Base-by-base conservation (phyloP, 345 rosid genomes). In the Populus simonii region DNA sequence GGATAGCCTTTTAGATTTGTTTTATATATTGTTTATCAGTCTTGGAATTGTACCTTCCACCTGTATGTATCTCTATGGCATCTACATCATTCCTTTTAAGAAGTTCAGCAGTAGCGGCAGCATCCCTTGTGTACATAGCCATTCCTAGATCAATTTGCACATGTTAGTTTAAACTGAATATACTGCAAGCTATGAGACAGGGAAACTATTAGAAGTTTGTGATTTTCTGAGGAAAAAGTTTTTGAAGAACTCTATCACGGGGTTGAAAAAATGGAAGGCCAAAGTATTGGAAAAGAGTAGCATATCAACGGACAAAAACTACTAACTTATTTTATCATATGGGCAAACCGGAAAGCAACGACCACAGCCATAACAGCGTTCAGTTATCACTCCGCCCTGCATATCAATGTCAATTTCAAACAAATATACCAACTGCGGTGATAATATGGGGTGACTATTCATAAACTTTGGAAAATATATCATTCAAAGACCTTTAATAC, bases 261-360 rank as follows among this genome's bases (percentile, higher is more conserved):
- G 66, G 17, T 47, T 47, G 6, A 47, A 47, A 47, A 61, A 45
- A 76, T 57, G 22, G 41, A 18, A 2, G 39, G 59, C 43, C 73
- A 33, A 61, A 67, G 31, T 43, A 53, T 36, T 0, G 9, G 59
- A 45, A 53, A 31, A 33, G 73, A 62, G 31, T 59, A 17, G 55
- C 25, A 73, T 7, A 53, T 71, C 6, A 31, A 27, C 10, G 0
- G n/a, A 9, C 36, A 71, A 74, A 16, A 71, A 73, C n/a, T 27
- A 76, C 88, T 25, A 33, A 85, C 93, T 87, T 76, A 88, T 90
- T 82, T 85, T 87, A 83, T 90, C 89, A 47, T 85, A 90, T 3
- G 93, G 91, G 79, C 91, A 90, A 53, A 85, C 76, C 6, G 91
- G 91, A 76, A 85, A 82, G 84, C 93, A 90, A 65, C 89, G 89